Base-by-base conservation (phyloP, 805 yeast genomes). In the Candida sanyiensis region DNA sequence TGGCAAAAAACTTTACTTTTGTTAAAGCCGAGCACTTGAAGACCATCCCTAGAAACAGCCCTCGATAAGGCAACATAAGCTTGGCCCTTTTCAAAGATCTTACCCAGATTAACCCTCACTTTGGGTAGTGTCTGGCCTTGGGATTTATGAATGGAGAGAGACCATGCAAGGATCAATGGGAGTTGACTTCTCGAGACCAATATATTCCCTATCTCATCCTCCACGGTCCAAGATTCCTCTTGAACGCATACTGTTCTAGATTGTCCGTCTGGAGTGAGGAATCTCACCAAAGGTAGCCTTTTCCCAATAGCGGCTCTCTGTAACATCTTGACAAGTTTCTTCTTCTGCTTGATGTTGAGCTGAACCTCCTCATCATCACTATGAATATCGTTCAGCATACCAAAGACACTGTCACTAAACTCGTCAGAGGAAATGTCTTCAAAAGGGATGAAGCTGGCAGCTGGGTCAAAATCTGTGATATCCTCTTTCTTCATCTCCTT, bases 141-240 rank as follows among this genome's bases (percentile, higher is more conserved):
- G 0, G 97, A 80, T 62, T 93, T 90, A 57, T 93, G 98, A 32
- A 93, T 89, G 0, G 97, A 88, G 31, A 93, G 61, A 0, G 98
- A 88, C 97, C 97, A 93, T 0, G 98, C 95, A n/a, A 89, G 64
- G 50, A 90, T 79, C 38, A 93, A 63, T 0, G 98, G 98, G 2
- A 93, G 49, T 54, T 93, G 98, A 0, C 70, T 67, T 50, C 97
- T 68, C 2, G 82, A 69, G 1, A 85, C 95, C 11, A 86, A 48
- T 0, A 81, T 75, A 7, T 67, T 67, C 16, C 82, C 86, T 18
- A 69, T 63, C 37, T 83, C 87, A 58, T 87, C 94, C 46, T 81
- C 90, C 17, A 85, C 67, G 0, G 70, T 72, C 87, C 96, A 90
- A 11, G 69, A 69, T 55, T 90, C 97, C 0, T 89, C 87, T 45